Evolutionary conservation across 192 early-diverging fungal species (phyloP).

Genomic region (Geranomyces michiganensis): DNA sequence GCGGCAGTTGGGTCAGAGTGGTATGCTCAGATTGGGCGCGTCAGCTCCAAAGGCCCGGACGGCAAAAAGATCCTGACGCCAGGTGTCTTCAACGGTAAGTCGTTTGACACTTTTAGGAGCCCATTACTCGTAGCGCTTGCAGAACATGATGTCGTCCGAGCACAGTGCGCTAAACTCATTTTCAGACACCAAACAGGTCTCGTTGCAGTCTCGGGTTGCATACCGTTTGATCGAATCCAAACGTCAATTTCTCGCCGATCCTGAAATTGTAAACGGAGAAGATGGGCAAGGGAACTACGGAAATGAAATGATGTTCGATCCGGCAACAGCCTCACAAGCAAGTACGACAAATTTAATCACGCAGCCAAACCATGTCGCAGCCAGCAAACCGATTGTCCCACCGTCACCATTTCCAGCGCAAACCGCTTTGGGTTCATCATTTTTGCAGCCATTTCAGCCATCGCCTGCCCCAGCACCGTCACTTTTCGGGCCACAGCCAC

Average conservation of each 20-base stretch:
- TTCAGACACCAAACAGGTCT: slow-evolving; percentile 31
- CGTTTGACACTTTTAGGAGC: too few relatives aligned
- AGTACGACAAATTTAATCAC: too few relatives aligned
- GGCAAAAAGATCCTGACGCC: slow-evolving; percentile 16
- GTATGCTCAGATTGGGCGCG: slow-evolving; percentile 44
- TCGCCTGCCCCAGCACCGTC: not conserved
- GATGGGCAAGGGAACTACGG: not conserved
- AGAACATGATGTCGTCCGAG: not conserved
- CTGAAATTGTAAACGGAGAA: slow-evolving; percentile 35
- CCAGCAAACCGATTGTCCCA: too few relatives aligned
- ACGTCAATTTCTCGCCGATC: not conserved
- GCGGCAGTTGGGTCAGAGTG: slow-evolving; percentile 14
- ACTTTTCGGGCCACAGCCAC: not conserved
- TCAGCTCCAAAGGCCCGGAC: not conserved
- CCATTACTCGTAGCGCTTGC: too few relatives aligned
- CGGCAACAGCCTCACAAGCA: too few relatives aligned
- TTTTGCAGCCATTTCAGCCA: not conserved
- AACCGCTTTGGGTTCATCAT: not conserved
- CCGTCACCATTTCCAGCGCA: not conserved
- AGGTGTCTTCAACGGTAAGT: slow-evolving; percentile 25
- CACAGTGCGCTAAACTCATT: not conserved
- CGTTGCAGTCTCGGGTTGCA: slow-evolving; percentile 31
- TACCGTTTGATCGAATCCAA: slow-evolving; percentile 33
- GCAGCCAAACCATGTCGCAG: too few relatives aligned
- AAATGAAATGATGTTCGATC: not conserved